Percentiles rank a stretch among this genome's conserved stretches.
These are phyloP conservation scores for Aspergillus homomorphus DNA, from an alignment of 495 filamentous ascomycete genomes.

Conservation along the genomic window DNA sequence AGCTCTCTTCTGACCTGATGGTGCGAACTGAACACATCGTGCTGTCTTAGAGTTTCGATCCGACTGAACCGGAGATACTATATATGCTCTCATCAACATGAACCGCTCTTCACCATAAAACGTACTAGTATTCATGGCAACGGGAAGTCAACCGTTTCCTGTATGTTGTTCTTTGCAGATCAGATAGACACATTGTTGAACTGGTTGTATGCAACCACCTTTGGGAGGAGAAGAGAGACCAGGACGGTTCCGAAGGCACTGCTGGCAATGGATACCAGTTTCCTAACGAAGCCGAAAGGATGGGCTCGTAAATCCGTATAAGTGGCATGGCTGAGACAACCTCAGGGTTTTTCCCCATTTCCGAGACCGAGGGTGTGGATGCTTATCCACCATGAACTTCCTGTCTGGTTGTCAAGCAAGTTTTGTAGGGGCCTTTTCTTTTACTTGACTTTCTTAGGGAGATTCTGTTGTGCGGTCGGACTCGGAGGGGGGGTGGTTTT, in stretches of 20 bases:
- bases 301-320: neutral
- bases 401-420: neutral
- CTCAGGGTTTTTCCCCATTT: neutral
- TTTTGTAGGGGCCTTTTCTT: neutral
- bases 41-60: neutral
- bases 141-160: too few species aligned
- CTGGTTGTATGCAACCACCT: too few species aligned
- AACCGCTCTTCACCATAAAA: too few species aligned
- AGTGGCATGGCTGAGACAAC: conserved; percentile 18
- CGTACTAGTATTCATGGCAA: too few species aligned
- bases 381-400: neutral
- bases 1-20: neutral
- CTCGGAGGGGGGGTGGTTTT: neutral
- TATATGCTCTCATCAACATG: neutral
- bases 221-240: too few species aligned
- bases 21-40: neutral
- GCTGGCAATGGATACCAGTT: neutral
- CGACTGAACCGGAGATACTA: neutral
- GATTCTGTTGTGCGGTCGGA: neutral
- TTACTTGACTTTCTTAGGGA: neutral
- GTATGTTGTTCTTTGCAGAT: too few species aligned
- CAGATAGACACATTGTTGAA: too few species aligned
- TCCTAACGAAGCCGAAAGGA: neutral
- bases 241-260: too few species aligned
- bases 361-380: neutral